A percentile compares a stretch with the other conserved stretches of the same genome.
Conservation (phyloP, 768 basidiomycete genomes). For the Dendrothele bispora region DNA sequence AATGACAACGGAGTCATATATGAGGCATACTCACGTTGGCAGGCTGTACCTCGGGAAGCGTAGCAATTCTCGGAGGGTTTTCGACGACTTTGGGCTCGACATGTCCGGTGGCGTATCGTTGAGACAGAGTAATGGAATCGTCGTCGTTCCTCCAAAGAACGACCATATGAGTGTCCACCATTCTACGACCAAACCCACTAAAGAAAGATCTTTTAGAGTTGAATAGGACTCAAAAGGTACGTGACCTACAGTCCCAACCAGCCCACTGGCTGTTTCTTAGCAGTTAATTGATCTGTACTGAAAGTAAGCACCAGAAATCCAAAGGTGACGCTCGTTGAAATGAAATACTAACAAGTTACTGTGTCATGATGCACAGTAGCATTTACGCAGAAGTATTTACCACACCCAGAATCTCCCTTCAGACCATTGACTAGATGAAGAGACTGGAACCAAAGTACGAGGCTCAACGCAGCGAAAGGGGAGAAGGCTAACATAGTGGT, state of each 20-base stretch:
- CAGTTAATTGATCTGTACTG: slow-evolving; percentile 47
- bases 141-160: slow-evolving; percentile 53
- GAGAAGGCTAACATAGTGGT: no score
- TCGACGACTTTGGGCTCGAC: slow-evolving; percentile 44
- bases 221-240: neutral
- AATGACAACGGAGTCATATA: neutral
- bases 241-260: slow-evolving; percentile 55
- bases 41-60: slow-evolving; percentile 31
- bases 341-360: slow-evolving; percentile 43
- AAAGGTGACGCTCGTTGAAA: neutral
- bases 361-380: slow-evolving; percentile 42
- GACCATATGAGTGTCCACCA: slow-evolving; percentile 56
- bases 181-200: slow-evolving; percentile 51
- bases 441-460: neutral
- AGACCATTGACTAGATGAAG: slow-evolving; percentile 20
- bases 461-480: no score
- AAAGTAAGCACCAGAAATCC: neutral
- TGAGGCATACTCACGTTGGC: slow-evolving; percentile 26
- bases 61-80: slow-evolving; percentile 48
- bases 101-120: slow-evolving; percentile 49
- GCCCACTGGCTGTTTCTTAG: slow-evolving; percentile 38
- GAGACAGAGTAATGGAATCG: slow-evolving; percentile 56
- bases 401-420: slow-evolving; percentile 47
- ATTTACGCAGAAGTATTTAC: slow-evolving; percentile 44
- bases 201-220: slow-evolving; percentile 8